Evolutionary conservation across 768 basidiomycete genomes (phyloP), one percentile per base, ranked within the genome.

Genomic region (Pisolithus marmoratus): DNA sequence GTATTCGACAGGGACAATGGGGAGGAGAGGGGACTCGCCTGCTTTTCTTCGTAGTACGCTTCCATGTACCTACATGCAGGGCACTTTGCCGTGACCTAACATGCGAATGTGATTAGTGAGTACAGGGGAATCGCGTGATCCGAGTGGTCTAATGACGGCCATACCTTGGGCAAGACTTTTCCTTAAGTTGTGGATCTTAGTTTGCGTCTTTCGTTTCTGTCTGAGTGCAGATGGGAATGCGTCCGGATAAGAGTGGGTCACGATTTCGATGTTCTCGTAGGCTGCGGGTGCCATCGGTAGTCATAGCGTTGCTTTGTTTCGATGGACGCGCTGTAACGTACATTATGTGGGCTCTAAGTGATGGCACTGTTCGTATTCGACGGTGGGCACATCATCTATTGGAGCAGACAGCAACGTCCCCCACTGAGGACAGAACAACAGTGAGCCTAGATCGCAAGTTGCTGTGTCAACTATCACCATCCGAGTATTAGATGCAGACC

Each of bases 351-450:
- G 90, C 63, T 98, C 95, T 49, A 83, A 74, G 59, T 89, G 83
- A 2, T 78, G 81, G 66, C 95, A 99, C 63, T 94, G 91, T 64
- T 91, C 90, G 71, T 96, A 99, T 4, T 68, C 72, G 27, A 97
- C 86, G n/a, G 72, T 72, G 44, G 77, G 74, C 59, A 90, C 84
- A 41, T 85, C 83, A 42, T 85, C 86, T 59, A 73, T 73, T 0
- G 96, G 96, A 19, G 93, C 70, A 56, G 85, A 81, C 14, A 98
- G 83, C 36, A 99, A 74, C 1, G 91, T 95, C 14, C 93, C 93
- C 58, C 96, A 99, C 53, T 83, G 76, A 2, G 92, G 91, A 71
- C 96, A 99, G 72, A 99, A 98, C 38, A 98, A 74, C 23, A 98
- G 75, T 1, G 94, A 94, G 48, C 95, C 96, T 87, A 60, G n/a